These are phyloP conservation scores for Eremochloa ophiuroides DNA, from an alignment of 176 grass and related monocot genomes.

Conservation along the genomic window DNA sequence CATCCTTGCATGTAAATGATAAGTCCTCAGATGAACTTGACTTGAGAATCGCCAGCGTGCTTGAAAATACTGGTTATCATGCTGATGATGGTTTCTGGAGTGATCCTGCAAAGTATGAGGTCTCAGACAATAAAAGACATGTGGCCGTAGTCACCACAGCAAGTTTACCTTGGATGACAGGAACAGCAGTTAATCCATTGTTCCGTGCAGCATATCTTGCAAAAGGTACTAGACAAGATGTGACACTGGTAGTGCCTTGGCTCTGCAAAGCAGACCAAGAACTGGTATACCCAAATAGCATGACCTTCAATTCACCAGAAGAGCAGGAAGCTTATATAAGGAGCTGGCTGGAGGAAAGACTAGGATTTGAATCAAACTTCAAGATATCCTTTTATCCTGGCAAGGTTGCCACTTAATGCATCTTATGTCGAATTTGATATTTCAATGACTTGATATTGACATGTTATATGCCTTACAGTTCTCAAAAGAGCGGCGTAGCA, in stretches of 20 bases:
- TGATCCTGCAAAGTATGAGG: constrained; percentile 40
- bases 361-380: constrained; percentile 71
- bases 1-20: constrained; percentile 43
- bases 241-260: constrained; percentile 80
- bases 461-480: constrained; percentile 56
- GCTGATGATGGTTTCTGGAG: constrained; percentile 32
- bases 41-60: constrained; percentile 63
- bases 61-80: constrained; percentile 50
- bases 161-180: constrained; percentile 90
- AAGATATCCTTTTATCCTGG: constrained; percentile 85
- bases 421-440: constrained; percentile 8
- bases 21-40: constrained; percentile 61
- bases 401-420: constrained; percentile 47
- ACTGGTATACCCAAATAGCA: constrained; percentile 73
- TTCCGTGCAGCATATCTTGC: constrained; percentile 82
- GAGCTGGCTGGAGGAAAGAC: constrained; percentile 71
- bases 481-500: constrained; percentile 80
- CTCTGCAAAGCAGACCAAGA: constrained; percentile 73
- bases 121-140: constrained; percentile 52
- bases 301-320: constrained; percentile 63
- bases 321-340: constrained; percentile 80
- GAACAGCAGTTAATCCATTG: constrained; percentile 90
- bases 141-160: constrained; percentile 81
- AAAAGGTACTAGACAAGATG: constrained; percentile 65
- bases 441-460: constrained; percentile 18